A percentile compares a stretch with the other conserved stretches of the same genome.
Evolutionary conservation across 129 eudicot genomes (phyloP).

Genomic region (Flaveria trinervia): DNA sequence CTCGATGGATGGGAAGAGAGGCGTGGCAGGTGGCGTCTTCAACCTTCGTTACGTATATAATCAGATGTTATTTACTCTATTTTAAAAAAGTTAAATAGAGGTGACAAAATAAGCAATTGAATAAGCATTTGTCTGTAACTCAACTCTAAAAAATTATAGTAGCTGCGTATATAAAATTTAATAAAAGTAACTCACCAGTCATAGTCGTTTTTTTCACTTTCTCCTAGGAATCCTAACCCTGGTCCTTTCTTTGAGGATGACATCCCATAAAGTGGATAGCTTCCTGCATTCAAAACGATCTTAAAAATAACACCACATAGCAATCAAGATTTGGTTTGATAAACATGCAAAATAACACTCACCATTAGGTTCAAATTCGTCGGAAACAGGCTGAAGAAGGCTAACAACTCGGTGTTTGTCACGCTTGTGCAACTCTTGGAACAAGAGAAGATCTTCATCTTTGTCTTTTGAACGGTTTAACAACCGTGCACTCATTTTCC

Average conservation of each 20-base stretch:
- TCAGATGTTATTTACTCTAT: background rate
- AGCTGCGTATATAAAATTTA: background rate
- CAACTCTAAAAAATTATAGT: no score
- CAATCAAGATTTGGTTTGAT: background rate
- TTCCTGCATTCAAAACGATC: constrained; percentile 41
- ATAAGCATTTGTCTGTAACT: no score
- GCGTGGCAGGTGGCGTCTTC: constrained; percentile 88
- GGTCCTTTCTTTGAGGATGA: constrained; percentile 55
- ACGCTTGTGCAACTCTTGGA: constrained; percentile 63
- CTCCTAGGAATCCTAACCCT: constrained; percentile 49
- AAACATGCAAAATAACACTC: background rate
- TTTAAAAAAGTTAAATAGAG: background rate
- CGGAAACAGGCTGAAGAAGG: constrained; percentile 78
- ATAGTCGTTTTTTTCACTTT: constrained; percentile 69
- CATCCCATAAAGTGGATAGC: constrained; percentile 60
- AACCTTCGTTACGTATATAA: constrained; percentile 38
- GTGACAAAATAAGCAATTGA: background rate
- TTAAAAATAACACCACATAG: background rate
- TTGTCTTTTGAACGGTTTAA: constrained; percentile 44
- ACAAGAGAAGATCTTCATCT: constrained; percentile 70
- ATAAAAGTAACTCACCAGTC: constrained; percentile 48
- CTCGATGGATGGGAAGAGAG: constrained; percentile 78
- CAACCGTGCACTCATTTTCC: constrained; percentile 35
- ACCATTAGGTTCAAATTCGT: constrained; percentile 79
- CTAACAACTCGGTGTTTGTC: constrained; percentile 55